Percentiles rank a stretch among this genome's conserved stretches.
Evolutionary conservation across 176 grass and related monocot species (phyloP).

Genomic region (Oryza glaberrima): DNA sequence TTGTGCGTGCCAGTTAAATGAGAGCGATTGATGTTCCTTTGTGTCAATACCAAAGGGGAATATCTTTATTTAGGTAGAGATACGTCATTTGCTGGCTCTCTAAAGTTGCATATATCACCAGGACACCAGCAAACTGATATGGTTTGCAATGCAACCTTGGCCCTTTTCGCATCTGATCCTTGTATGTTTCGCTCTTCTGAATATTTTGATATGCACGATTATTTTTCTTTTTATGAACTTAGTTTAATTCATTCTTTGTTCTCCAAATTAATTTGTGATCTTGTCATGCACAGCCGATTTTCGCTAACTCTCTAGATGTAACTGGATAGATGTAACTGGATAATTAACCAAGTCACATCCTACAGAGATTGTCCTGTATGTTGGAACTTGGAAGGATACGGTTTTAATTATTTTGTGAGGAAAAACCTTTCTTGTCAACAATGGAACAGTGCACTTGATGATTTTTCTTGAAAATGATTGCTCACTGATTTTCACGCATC

Average conservation of each 20-base stretch:
- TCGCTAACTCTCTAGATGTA: neutral
- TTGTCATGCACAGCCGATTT: neutral
- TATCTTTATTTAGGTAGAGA: neutral
- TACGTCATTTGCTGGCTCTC: neutral
- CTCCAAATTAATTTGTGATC: neutral
- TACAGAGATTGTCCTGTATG: neutral
- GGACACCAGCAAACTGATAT: neutral
- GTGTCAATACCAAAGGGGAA: neutral
- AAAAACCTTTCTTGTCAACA: neutral
- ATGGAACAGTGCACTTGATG: neutral
- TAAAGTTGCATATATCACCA: neutral
- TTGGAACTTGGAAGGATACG: neutral
- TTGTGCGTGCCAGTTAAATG: conserved; percentile 42
- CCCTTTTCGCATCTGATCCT: neutral
- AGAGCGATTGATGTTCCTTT: conserved; percentile 23
- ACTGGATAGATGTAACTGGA: neutral
- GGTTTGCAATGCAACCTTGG: neutral
- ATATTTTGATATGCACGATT: neutral
- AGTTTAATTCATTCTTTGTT: neutral
- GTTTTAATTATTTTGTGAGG: neutral
- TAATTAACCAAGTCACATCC: neutral
- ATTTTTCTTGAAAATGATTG: conserved; percentile 4
- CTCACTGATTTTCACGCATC: neutral
- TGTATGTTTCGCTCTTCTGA: neutral
- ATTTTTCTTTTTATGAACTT: neutral